Evolutionary conservation across 352 stramenopile genomes (phyloP), one percentile per base, ranked within the genome.

Genomic region (Pythium pyrilobum): DNA sequence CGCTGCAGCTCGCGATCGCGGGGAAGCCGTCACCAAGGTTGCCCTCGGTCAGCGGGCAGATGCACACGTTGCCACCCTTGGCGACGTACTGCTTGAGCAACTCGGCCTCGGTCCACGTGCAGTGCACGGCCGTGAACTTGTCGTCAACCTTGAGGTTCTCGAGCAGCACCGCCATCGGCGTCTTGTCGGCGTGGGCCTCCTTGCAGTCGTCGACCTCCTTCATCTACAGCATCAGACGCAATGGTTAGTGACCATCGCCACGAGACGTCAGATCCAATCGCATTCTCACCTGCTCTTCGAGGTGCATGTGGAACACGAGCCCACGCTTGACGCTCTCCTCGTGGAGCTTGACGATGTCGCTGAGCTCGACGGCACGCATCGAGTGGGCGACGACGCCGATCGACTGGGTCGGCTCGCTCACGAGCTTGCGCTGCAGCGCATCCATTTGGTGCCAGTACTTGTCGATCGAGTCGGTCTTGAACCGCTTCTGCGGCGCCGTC

Each of bases 181-280:
- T 78, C 38, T 82, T 69, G 47, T 72, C 69, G 12, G 67, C 42
- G 44, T 87, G 59, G 1, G 74, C 64, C 40, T 59, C 69, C 44
- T 87, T 85, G 72, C 80, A 87, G 58, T 90, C 80, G 20, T 87
- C 73, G 33, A 90, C 75, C 39, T 90, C 80, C 48, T 87, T 88
- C 25, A 72, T 76, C 70, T 81, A 33, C 10, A 23, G n/a, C n/a
- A n/a, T n/a, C 37, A 21, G 12, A 43, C n/a, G n/a, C n/a, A n/a
- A n/a, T n/a, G n/a, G n/a, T n/a, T n/a, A n/a, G n/a, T n/a, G n/a
- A n/a, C n/a, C n/a, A n/a, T n/a, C n/a, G n/a, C n/a, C n/a, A n/a
- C n/a, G n/a, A n/a, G n/a, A n/a, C n/a, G n/a, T n/a, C n/a, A n/a
- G n/a, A n/a, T n/a, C n/a, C n/a, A n/a, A n/a, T n/a, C n/a, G n/a